Base-by-base conservation (phyloP, 2,329 filamentous ascomycete species). In the Cercospora nicotianae region DNA sequence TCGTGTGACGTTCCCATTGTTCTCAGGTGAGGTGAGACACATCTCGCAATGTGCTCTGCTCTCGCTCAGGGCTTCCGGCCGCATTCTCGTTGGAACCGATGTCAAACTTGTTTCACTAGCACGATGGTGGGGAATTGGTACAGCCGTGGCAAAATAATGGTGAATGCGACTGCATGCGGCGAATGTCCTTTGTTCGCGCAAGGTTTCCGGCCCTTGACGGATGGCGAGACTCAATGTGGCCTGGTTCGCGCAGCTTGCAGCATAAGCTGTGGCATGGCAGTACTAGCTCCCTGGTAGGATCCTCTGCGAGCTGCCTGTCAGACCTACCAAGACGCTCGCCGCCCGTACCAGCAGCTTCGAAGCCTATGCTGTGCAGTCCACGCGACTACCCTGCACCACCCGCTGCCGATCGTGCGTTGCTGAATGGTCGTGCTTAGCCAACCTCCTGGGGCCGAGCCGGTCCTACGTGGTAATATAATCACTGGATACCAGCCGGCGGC, bases 111-210 rank as follows among this genome's bases (percentile, higher is more conserved):
- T 55, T 45, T 20, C 23, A 57, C 48, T 30, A 16, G 16, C 16
- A 51, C 36, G 6, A 33, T n/a, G 28, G 12, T 30, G 59, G 33
- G 33, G 20, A 63, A 33, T 10, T 16, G 31, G 30, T n/a, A 28
- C 20, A 1, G 62, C 20, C 36, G 51, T 64, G 62, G 51, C 62
- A 51, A 42, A 30, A 55, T 30, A 20, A 42, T 20, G 30, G 20
- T 26, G 39, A 51, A 65, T 69, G 62, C 65, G 39, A 67, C 67
- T 67, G 67, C 66, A 69, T 67, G 66, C 70, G 70, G 66, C 59
- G 45, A n/a, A 33, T 20, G 31, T 59, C 59, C 68, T 66, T 70
- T 69, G 64, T 68, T 67, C 53, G 62, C 45, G 31, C 65, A 68
- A 33, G 31, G 18, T 39, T 66, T 67, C 70, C 68, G 68, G 66